Evolutionary conservation across 257 asterid genomes (phyloP), one percentile per base, ranked within the genome.

Genomic region (Przewalskia tangutica): DNA sequence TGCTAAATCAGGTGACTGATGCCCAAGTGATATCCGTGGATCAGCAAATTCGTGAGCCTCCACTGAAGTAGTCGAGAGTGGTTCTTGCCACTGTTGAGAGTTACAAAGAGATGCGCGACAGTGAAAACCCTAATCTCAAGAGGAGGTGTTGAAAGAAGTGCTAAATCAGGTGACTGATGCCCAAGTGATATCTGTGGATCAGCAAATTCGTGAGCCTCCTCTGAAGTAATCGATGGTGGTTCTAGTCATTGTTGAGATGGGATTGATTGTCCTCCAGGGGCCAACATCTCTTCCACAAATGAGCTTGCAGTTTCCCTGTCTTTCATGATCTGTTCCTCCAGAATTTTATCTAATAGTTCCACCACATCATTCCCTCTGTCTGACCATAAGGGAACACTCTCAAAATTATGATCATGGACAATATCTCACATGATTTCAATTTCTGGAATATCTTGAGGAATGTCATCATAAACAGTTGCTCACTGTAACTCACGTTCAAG

Each of bases 351-450:
- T n/a, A n/a, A n/a, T 10, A 94, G 98, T 6, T 84, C 97, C 83
- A 86, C n/a, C n/a, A 76, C 81, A 79, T 88, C 89, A 81, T 79
- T 23, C 55, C 82, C 89, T 9, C 89, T 89, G 36, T 86, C 89
- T 44, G 93, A 85, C 89, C 86, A 86, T 82, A 83, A 56, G 7
- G 89, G 89, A 68, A 89, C 84, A 70, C 82, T 81, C 67, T 81
- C 86, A 84, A 86, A 81, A 65, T 71, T 88, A 55, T 77, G 84
- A 71, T 77, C 92, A 79, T 50, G 87, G 53, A 11, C 84, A 83
- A 91, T 93, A 46, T 90, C 89, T 40, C 95, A 95, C 92, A 86
- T 81, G 6, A 65, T 27, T 83, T 94, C 98, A 65, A 82, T 38
- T 67, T 92, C 91, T 14, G 84, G 93, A 18, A 44, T 3, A 50